Conservation (phyloP, 2,329 filamentous ascomycete genomes). For the Colletotrichum sp. region DNA sequence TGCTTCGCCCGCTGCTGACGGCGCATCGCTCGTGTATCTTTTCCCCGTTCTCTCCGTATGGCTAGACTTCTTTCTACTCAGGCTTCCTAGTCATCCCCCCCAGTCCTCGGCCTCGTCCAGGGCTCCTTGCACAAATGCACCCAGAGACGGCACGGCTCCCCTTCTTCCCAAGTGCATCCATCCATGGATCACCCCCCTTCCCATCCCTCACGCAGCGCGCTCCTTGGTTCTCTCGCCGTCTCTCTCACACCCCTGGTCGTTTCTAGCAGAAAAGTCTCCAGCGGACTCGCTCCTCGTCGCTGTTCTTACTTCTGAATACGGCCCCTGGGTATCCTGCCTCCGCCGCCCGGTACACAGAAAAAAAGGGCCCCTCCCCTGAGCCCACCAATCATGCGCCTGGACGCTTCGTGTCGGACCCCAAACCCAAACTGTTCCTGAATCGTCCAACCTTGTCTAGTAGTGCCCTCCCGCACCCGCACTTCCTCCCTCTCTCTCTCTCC, state of each 20-base stretch:
- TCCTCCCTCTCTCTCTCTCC: neutral
- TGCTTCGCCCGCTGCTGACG: neutral
- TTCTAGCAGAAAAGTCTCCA: neutral
- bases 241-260: neutral
- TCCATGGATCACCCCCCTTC: neutral
- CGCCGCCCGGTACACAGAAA: neutral
- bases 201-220: neutral
- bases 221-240: neutral
- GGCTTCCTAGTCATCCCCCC: neutral
- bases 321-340: conserved; percentile 1
- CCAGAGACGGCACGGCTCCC: neutral
- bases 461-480: conserved; percentile 16
- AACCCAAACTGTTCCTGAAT: conserved; percentile 23
- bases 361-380: neutral
- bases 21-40: neutral
- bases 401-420: conserved; percentile 18
- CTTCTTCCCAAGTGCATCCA: neutral
- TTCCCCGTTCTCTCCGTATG: neutral
- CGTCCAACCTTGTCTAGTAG: conserved; percentile 21
- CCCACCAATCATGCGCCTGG: conserved; percentile 9
- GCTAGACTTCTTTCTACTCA: neutral
- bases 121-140: neutral
- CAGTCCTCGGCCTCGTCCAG: neutral
- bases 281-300: neutral
- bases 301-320: neutral